A percentile compares a stretch with the other conserved stretches of the same genome.
phyloP scores from a whole-genome alignment of 2,329 filamentous ascomycete species.

The Xenosphaeropsis pyriputrescens region DNA sequence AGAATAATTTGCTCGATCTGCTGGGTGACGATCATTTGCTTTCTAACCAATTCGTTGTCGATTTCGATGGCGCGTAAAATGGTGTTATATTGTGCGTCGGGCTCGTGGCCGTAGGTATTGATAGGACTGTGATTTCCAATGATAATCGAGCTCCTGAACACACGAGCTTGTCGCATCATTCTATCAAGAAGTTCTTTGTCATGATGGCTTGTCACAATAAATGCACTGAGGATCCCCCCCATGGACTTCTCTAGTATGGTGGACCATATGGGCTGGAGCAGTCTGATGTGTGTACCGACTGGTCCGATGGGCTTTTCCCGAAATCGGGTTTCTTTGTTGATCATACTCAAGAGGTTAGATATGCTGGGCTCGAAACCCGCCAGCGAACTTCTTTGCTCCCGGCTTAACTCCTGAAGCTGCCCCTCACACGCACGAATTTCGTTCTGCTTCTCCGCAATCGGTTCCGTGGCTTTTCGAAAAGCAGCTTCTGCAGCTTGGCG shows the following conservation, averaged over 20 bases:
- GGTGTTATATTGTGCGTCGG: conserved; percentile 58
- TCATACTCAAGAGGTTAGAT: conserved; percentile 47
- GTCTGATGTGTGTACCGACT: conserved; percentile 60
- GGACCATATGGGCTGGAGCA: conserved; percentile 72
- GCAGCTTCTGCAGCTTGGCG: conserved; percentile 18
- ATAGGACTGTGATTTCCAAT: conserved; percentile 44
- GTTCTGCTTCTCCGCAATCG: conserved; percentile 27
- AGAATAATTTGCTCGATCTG: conserved; percentile 75
- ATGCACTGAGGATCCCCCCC: conserved; percentile 55
- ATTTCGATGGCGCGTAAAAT: conserved; percentile 71
- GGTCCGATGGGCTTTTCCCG: conserved; percentile 65
- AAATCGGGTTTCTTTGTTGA: conserved; percentile 58
- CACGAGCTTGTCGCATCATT: conserved; percentile 44
- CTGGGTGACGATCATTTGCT: conserved; percentile 72
- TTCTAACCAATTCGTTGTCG: conserved; percentile 62
- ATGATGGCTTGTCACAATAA: conserved; percentile 64
- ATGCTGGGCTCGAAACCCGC: conserved; percentile 52
- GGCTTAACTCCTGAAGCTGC: conserved; percentile 34
- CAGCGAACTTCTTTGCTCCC: conserved; percentile 41
- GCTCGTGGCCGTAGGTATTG: conserved; percentile 55
- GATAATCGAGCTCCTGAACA: conserved; percentile 38
- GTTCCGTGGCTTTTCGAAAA: conserved; percentile 17
- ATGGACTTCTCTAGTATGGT: conserved; percentile 66
- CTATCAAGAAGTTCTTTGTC: conserved; percentile 57
- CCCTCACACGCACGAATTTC: conserved; percentile 39